phyloP scores from a whole-genome alignment of 2,329 filamentous ascomycete species.

The Neofusicoccum laricinum region DNA sequence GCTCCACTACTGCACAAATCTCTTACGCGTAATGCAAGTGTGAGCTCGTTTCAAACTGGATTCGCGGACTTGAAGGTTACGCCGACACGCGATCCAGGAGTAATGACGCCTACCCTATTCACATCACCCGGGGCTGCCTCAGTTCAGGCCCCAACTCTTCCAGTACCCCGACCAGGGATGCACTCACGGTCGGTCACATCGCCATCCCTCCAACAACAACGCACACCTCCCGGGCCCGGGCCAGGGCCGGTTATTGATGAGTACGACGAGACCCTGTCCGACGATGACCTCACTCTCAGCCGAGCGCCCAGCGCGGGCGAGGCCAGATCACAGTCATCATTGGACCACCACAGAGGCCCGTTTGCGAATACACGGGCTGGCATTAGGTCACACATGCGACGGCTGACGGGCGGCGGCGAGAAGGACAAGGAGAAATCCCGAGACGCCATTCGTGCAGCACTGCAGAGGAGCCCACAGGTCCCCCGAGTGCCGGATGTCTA shows the following conservation, averaged over 20 bases:
- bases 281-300: constrained; percentile 62
- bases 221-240: constrained; percentile 54
- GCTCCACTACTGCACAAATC: constrained; percentile 86
- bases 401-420: constrained; percentile 53
- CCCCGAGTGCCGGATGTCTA: constrained; percentile 49
- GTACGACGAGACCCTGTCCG: constrained; percentile 70
- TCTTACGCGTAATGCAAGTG: constrained; percentile 66
- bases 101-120: constrained; percentile 58
- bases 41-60: constrained; percentile 79
- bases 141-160: constrained; percentile 23
- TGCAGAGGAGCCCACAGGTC: constrained; percentile 45
- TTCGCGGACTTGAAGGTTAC: constrained; percentile 70
- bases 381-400: constrained; percentile 56
- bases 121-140: constrained; percentile 32
- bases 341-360: constrained; percentile 48
- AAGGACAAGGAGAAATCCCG: constrained; percentile 31
- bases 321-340: not conserved
- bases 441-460: constrained; percentile 30
- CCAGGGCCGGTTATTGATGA: constrained; percentile 59
- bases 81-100: constrained; percentile 50
- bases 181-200: constrained; percentile 85
- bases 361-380: constrained; percentile 50
- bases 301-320: not conserved
- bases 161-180: constrained; percentile 60
- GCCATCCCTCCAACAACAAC: constrained; percentile 58